Conservation (phyloP, 768 basidiomycete genomes). For the Tephrocybe sp. region DNA sequence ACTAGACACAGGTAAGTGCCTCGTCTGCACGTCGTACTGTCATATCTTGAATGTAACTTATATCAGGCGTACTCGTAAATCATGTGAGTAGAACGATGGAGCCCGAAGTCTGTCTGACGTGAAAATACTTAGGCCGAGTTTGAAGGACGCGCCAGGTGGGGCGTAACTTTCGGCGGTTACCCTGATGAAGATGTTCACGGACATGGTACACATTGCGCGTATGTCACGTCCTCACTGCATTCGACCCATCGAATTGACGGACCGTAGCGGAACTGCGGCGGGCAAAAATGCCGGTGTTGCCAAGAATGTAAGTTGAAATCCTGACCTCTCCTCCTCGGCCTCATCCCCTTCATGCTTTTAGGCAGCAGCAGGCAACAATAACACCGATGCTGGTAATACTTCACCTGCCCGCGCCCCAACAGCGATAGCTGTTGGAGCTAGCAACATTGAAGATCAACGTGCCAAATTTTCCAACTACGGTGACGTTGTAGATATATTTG, state of each 20-base stretch:
- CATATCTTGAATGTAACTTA: neutral
- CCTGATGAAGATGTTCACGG: slow-evolving; percentile 32
- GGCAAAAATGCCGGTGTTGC: slow-evolving; percentile 33
- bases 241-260: neutral
- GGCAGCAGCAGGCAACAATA: slow-evolving; percentile 5
- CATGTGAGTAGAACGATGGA: too few species aligned
- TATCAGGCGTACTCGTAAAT: slow-evolving; percentile 4
- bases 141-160: slow-evolving; percentile 39
- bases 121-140: slow-evolving; percentile 28
- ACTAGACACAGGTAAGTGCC: slow-evolving; percentile 21
- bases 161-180: slow-evolving; percentile 30
- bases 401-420: slow-evolving; percentile 3
- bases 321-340: too few species aligned
- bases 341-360: neutral
- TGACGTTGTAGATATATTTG: slow-evolving; percentile 27
- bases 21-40: neutral
- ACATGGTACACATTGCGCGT: slow-evolving; percentile 41
- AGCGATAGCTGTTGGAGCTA: slow-evolving; percentile 12
- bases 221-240: slow-evolving; percentile 8
- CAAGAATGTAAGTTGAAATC: slow-evolving; percentile 18
- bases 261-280: slow-evolving; percentile 29
- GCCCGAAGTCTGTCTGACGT: neutral
- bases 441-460: slow-evolving; percentile 21
- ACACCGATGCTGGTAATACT: neutral
- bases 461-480: slow-evolving; percentile 31